These are phyloP conservation scores for Prunus fruticosa DNA, from an alignment of 306 rosid genomes.

Conservation along the genomic window DNA sequence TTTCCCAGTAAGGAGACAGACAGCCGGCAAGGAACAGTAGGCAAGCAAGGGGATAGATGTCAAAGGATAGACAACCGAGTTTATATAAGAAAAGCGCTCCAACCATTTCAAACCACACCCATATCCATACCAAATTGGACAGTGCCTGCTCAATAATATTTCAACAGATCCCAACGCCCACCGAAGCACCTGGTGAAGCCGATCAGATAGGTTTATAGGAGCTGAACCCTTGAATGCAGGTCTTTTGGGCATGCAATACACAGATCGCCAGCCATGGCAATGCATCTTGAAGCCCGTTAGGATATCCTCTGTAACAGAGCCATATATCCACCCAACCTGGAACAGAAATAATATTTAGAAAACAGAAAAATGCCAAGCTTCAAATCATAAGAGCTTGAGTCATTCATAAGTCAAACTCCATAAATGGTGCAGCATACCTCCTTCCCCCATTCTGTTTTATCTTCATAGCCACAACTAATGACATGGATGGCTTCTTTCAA, in stretches of 20 bases:
- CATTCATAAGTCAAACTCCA: background rate
- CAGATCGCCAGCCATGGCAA: slow-evolving; percentile 95
- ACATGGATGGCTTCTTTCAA: slow-evolving; percentile 96
- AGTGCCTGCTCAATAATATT: slow-evolving; percentile 76
- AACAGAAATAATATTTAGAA: slow-evolving; percentile 17
- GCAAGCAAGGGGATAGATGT: slow-evolving; percentile 80
- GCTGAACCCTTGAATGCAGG: slow-evolving; percentile 96
- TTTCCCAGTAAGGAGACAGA: slow-evolving; percentile 88
- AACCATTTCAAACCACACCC: slow-evolving; percentile 84
- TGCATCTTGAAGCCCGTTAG: slow-evolving; percentile 95
- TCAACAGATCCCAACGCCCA: slow-evolving; percentile 98
- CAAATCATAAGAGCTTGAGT: background rate
- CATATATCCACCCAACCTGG: slow-evolving; percentile 97
- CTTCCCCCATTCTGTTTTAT: slow-evolving; percentile 94
- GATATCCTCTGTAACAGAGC: slow-evolving; percentile 92
- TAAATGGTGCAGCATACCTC: slow-evolving; percentile 43
- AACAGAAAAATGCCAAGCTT: background rate
- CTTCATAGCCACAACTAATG: slow-evolving; percentile 93
- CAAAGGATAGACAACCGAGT: slow-evolving; percentile 86
- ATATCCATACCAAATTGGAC: slow-evolving; percentile 93
- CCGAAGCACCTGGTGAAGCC: slow-evolving; percentile 88
- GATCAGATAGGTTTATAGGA: slow-evolving; percentile 85
- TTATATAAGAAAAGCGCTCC: slow-evolving; percentile 90
- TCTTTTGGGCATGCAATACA: slow-evolving; percentile 85
- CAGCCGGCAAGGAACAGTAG: slow-evolving; percentile 83